Evolutionary conservation across 2,329 filamentous ascomycete genomes (phyloP).

Genomic region (Ophiostoma ulmi): DNA sequence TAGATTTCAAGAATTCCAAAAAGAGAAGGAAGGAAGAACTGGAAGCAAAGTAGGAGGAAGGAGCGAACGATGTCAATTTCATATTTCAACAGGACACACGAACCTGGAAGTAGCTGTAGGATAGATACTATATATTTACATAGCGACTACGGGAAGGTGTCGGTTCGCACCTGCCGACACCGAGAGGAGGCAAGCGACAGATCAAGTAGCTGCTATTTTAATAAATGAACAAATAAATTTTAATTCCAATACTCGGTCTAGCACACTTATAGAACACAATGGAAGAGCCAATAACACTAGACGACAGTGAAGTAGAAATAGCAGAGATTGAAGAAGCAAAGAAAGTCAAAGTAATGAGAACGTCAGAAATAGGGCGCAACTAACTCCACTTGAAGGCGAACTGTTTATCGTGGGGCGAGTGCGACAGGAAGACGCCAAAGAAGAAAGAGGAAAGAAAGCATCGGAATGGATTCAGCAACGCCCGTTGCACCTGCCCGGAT

Average conservation of each 20-base stretch:
- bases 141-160: neutral
- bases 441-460: neutral
- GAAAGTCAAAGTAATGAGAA: neutral
- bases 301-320: neutral
- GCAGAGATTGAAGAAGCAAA: neutral
- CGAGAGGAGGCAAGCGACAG: constrained; percentile 4
- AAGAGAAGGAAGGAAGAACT: neutral
- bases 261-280: neutral
- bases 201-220: constrained; percentile 3
- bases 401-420: neutral
- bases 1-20: neutral
- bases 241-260: neutral
- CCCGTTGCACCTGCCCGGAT: neutral
- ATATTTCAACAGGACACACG: neutral
- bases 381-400: neutral
- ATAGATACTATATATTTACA: neutral
- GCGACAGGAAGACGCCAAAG: neutral
- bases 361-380: neutral
- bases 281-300: neutral
- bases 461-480: neutral
- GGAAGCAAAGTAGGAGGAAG: neutral
- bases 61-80: neutral
- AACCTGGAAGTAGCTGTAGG: neutral
- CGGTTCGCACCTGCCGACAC: constrained; percentile 18
- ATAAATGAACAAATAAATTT: neutral